Evolutionary conservation across 1,284 basidiomycete species (phyloP).

Genomic region (Macrocystidia cucumis): DNA sequence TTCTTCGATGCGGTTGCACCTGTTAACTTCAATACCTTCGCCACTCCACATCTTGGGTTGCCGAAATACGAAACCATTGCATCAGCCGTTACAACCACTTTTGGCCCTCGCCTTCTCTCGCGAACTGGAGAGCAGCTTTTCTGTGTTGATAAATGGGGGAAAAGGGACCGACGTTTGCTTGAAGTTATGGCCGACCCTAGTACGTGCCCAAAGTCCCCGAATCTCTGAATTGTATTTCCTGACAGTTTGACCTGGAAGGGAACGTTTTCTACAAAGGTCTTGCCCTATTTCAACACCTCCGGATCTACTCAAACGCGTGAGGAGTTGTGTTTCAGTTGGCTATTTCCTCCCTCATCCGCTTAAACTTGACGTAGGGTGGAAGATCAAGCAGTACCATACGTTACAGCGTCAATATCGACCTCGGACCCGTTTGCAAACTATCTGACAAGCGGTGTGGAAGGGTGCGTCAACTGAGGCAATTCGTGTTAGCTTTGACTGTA

Average conservation of each 20-base stretch:
- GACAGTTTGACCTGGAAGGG: constrained; percentile 35
- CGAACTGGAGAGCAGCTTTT: constrained; percentile 82
- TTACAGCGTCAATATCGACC: constrained; percentile 67
- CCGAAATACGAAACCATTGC: constrained; percentile 52
- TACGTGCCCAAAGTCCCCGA: constrained; percentile 20
- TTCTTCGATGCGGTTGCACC: constrained; percentile 67
- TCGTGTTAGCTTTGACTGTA: constrained; percentile 4
- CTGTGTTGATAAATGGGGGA: constrained; percentile 67
- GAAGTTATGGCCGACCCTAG: constrained; percentile 85
- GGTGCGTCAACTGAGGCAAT: constrained; percentile 34
- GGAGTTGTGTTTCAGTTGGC: constrained; percentile 16
- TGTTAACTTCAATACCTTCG: constrained; percentile 77
- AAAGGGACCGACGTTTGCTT: constrained; percentile 61
- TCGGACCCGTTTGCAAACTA: constrained; percentile 63
- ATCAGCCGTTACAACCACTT: constrained; percentile 43
- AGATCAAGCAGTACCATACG: constrained; percentile 78
- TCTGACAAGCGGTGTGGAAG: constrained; percentile 47
- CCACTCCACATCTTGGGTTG: constrained; percentile 76
- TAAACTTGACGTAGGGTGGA: constrained; percentile 38
- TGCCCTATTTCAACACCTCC: constrained; percentile 56
- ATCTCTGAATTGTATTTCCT: constrained; percentile 12
- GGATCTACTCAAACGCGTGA: constrained; percentile 83
- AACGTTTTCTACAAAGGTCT: constrained; percentile 80
- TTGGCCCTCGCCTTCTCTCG: constrained; percentile 74
- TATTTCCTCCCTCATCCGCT: constrained; percentile 1